Base-by-base conservation (phyloP, 1,284 basidiomycete species). In the Erythrobasidium hasegawianum region DNA sequence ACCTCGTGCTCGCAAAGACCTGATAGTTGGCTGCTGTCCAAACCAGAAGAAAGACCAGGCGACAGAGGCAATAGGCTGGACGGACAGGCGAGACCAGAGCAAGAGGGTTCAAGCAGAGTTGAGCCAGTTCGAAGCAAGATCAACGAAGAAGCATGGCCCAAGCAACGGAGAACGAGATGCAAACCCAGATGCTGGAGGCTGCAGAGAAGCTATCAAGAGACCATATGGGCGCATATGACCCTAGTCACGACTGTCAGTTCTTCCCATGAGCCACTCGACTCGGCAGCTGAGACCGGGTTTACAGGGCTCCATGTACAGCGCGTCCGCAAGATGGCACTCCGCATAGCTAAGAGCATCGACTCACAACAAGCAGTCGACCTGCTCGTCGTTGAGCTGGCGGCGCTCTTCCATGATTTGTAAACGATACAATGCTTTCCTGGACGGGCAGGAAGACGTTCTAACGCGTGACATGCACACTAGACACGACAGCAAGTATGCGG, bases 321-420 rank as follows among this genome's bases (percentile, higher is more conserved):
- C 43, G 61, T 64, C 3, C 52, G 27, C 2, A 18, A 40, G 24
- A 13, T 39, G 40, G 61, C 61, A 8, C 13, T 56, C 13, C 22
- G n/a, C 1, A 22, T 64, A 27, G 61, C 53, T 33, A 39, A 18
- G 2, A 7, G 5, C n/a, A 14, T 56, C 1, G 3, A 27, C 3
- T 14, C 39, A 8, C 39, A 39, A 10, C 22, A 33, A 1, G 27
- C 24, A 38, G 39, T 57, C 20, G 61, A 64, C 43, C 7, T 64
- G 52, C 61, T 64, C 9, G 61, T 57, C 16, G 61, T 64, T 38
- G 53, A 64, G 26, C 61, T 64, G 39, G 86, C 89, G 16, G 88
- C 92, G 2, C 82, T 96, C 54, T 83, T 94, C 59, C 93, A 96
- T 75, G 92, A 96, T 78, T 82, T 95, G 56, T 81, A 45, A 5